These are phyloP conservation scores for Microbotryum scabiosae DNA, from an alignment of 1,284 basidiomycete species.

Conservation along the genomic window DNA sequence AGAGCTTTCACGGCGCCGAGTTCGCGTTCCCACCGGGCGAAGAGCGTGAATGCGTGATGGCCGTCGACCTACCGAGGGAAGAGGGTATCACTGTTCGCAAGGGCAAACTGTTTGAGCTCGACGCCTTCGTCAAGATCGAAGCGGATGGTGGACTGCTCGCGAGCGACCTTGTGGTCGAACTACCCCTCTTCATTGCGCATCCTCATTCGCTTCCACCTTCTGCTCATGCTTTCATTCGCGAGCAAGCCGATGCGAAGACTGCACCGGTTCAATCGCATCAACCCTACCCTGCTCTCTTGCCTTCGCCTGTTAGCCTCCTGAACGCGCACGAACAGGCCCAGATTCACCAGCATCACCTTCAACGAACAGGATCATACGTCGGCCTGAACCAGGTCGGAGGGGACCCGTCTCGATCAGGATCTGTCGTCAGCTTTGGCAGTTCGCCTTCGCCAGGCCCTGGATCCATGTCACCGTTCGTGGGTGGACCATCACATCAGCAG, in stretches of 20 bases:
- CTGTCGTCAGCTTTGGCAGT: neutral
- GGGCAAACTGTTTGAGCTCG: constrained; percentile 33
- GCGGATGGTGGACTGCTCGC: constrained; percentile 32
- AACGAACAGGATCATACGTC: neutral
- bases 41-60: constrained; percentile 11
- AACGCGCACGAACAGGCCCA: too few species aligned
- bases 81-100: constrained; percentile 30
- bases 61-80: constrained; percentile 18
- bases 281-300: neutral
- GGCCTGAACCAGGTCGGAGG: neutral
- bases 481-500: too few species aligned
- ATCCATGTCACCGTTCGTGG: too few species aligned
- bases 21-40: constrained; percentile 32
- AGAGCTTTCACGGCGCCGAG: constrained; percentile 28
- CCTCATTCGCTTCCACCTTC: constrained; percentile 32
- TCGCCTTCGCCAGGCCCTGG: neutral
- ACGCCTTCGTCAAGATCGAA: constrained; percentile 28
- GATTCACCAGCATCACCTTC: too few species aligned
- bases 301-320: neutral
- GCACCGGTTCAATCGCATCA: neutral
- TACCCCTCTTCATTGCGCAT: constrained; percentile 35
- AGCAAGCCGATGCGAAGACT: neutral
- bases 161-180: constrained; percentile 33
- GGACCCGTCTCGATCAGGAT: neutral
- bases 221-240: constrained; percentile 17